Conservation (phyloP, 306 rosid species). For the Medicago truncatula region MtrunA17r5.0-ANR NC_053047.1:82001-82500, state of each 20-base stretch:
- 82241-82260: too few relatives aligned
- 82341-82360: not conserved
- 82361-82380: not conserved
- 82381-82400: not conserved
- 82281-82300: not conserved
- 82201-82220: not conserved
- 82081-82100: slow-evolving; percentile 41
- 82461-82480: too few relatives aligned
- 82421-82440: too few relatives aligned
- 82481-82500: too few relatives aligned
- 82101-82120: slow-evolving; percentile 8
- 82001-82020: slow-evolving; percentile 87
- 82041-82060: slow-evolving; percentile 91
- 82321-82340: too few relatives aligned
- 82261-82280: not conserved
- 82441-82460: too few relatives aligned
- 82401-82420: too few relatives aligned
- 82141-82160: slow-evolving; percentile 29
- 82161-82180: not conserved
- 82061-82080: slow-evolving; percentile 35
- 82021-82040: slow-evolving; percentile 89
- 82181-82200: not conserved
- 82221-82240: too few relatives aligned
- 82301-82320: too few relatives aligned
- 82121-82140: not conserved